Evolutionary conservation across 345 rosid species (phyloP).

Genomic region (Psidium friedrichsthalianum): DNA sequence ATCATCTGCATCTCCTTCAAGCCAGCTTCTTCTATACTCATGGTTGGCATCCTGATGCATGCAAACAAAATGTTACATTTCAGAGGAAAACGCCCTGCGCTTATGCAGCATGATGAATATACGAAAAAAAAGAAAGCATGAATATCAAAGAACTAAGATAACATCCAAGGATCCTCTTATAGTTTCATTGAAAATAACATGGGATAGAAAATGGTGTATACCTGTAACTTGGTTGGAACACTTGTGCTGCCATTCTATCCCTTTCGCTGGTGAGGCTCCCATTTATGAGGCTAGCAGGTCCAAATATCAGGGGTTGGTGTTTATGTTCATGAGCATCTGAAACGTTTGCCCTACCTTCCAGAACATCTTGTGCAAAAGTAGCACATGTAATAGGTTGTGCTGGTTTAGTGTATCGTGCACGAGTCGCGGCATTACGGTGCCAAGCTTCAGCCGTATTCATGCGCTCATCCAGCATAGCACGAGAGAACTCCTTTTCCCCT

Average conservation of each 20-base stretch:
- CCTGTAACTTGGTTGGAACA: slow-evolving; percentile 85
- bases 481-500: slow-evolving; percentile 60
- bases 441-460: slow-evolving; percentile 66
- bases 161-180: not conserved
- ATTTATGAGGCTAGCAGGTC: slow-evolving; percentile 76
- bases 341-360: slow-evolving; percentile 85
- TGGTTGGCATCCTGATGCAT: slow-evolving; percentile 74
- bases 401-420: slow-evolving; percentile 53
- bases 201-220: not conserved
- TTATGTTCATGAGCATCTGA: slow-evolving; percentile 85
- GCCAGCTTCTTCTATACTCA: slow-evolving; percentile 99
- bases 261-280: slow-evolving; percentile 58
- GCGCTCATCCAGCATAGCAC: slow-evolving; percentile 67
- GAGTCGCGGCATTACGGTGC: slow-evolving; percentile 80
- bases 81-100: not conserved
- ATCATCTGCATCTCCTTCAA: slow-evolving; percentile 84
- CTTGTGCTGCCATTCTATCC: slow-evolving; percentile 80
- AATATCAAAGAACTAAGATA: not conserved
- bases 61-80: not conserved
- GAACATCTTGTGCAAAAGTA: slow-evolving; percentile 91
- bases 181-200: not conserved
- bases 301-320: slow-evolving; percentile 83
- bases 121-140: not conserved
- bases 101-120: not conserved
- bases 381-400: slow-evolving; percentile 88